phyloP scores from a whole-genome alignment of 148 eudicot genomes.

The Heliosperma pusillum region DNA sequence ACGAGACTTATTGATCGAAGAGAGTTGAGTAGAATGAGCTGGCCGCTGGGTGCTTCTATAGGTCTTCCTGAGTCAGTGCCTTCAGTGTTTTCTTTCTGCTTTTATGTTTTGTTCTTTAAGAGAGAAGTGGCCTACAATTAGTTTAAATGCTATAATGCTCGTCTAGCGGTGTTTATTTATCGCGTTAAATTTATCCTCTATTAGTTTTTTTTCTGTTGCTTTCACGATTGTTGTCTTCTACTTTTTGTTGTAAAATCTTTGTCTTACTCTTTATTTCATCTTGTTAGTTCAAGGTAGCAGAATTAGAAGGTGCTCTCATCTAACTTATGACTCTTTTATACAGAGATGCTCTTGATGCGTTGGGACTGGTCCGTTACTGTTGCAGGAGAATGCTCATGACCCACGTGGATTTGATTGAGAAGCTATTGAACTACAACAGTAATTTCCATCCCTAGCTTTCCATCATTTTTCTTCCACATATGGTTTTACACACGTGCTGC shows the following conservation, averaged over 20 bases:
- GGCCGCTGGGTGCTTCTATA: not conserved
- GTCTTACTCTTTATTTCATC: not conserved
- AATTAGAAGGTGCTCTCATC: not conserved
- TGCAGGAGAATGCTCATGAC: constrained; percentile 98
- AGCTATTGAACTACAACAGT: constrained; percentile 96
- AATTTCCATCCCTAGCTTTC: constrained; percentile 16
- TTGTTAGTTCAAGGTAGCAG: not conserved
- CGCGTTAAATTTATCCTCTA: not conserved
- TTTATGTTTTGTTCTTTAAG: not conserved
- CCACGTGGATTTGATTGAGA: constrained; percentile 95
- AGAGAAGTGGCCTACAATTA: too few relatives aligned
- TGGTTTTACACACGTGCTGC: not conserved
- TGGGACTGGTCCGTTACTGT: constrained; percentile 88
- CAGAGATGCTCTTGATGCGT: constrained; percentile 97
- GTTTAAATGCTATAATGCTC: not conserved
- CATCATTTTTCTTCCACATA: not conserved
- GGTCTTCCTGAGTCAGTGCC: not conserved
- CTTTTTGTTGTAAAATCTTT: not conserved
- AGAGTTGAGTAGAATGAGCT: not conserved
- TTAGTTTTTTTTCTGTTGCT: not conserved
- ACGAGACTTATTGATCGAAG: not conserved
- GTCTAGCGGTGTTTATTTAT: not conserved
- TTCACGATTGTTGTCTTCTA: not conserved
- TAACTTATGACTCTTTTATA: constrained; percentile 15
- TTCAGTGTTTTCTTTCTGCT: not conserved